Conservation (phyloP, 805 yeast species). For the Kurtzmaniella fragi region DNA sequence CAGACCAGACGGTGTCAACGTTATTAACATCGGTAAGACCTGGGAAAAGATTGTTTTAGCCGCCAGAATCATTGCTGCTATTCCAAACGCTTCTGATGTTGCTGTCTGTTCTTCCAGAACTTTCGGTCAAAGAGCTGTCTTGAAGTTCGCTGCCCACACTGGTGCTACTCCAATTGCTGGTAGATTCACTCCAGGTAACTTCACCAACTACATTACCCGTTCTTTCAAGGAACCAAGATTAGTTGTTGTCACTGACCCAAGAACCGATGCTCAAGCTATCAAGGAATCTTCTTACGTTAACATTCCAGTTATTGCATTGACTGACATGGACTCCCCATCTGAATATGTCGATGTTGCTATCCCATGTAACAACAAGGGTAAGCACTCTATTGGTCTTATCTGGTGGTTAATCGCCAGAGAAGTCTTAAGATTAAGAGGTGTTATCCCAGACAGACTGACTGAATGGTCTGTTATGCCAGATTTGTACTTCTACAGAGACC, state of each 20-base stretch:
- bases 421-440: slow-evolving; percentile 98
- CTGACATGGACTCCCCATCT: slow-evolving; percentile 98
- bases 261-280: slow-evolving; percentile 99
- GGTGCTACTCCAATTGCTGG: slow-evolving; percentile 99
- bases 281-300: slow-evolving; percentile 99
- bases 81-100: slow-evolving; percentile 97
- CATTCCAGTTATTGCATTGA: slow-evolving; percentile 99
- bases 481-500: slow-evolving; percentile 99
- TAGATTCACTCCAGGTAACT: slow-evolving; percentile 99
- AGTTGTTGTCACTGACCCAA: slow-evolving; percentile 98
- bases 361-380: slow-evolving; percentile 99
- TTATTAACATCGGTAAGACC: slow-evolving; percentile 97
- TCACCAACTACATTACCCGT: slow-evolving; percentile 99
- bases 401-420: slow-evolving; percentile 99
- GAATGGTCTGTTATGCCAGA: slow-evolving; percentile 99
- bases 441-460: slow-evolving; percentile 91
- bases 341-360: slow-evolving; percentile 99
- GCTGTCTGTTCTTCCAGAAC: slow-evolving; percentile 99
- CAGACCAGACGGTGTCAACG: slow-evolving; percentile 99
- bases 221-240: slow-evolving; percentile 99
- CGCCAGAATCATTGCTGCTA: slow-evolving; percentile 99
- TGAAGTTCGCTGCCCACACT: slow-evolving; percentile 99
- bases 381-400: slow-evolving; percentile 98
- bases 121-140: slow-evolving; percentile 99
- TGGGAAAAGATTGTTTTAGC: slow-evolving; percentile 99